Conservation (phyloP, 495 filamentous ascomycete species). For the Hamigera avellanea region DNA sequence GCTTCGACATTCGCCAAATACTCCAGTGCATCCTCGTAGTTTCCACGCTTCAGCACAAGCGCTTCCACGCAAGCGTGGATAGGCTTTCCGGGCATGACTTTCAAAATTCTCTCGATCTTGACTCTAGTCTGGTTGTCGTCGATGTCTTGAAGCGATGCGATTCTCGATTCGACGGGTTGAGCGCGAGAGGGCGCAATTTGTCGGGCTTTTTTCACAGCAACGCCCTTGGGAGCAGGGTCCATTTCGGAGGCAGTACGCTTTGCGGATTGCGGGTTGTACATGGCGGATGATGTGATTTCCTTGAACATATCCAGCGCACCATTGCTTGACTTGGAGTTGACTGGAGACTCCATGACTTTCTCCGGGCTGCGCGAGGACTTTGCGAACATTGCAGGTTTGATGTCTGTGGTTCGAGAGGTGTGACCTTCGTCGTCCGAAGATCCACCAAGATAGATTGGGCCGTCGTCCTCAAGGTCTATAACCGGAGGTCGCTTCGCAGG, state of each 20-base stretch:
- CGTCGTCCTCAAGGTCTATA: constrained; percentile 44
- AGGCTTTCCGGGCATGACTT: constrained; percentile 38
- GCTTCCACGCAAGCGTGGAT: constrained; percentile 41
- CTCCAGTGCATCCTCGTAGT: constrained; percentile 48
- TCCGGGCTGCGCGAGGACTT: constrained; percentile 24
- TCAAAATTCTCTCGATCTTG: constrained; percentile 45
- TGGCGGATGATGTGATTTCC: constrained; percentile 33
- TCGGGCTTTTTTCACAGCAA: constrained; percentile 25
- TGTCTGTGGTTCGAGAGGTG: constrained; percentile 40
- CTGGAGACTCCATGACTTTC: constrained; percentile 27
- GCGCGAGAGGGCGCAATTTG: constrained; percentile 48
- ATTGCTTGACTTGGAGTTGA: constrained; percentile 11
- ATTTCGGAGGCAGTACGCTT: constrained; percentile 39
- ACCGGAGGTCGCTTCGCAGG: constrained; percentile 26
- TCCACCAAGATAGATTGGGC: constrained; percentile 41
- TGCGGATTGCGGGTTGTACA: constrained; percentile 30
- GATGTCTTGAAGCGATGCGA: constrained; percentile 41
- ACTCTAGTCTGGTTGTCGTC: constrained; percentile 35
- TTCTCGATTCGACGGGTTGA: constrained; percentile 24
- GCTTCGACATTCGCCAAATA: constrained; percentile 21
- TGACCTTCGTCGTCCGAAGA: constrained; percentile 45
- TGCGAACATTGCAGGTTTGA: constrained; percentile 57
- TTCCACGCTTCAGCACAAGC: constrained; percentile 38
- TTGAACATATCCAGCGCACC: constrained; percentile 28
- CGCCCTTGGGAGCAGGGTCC: constrained; percentile 29